Base-by-base conservation (phyloP, 345 rosid species). In the Aurinia saxatilis region DNA sequence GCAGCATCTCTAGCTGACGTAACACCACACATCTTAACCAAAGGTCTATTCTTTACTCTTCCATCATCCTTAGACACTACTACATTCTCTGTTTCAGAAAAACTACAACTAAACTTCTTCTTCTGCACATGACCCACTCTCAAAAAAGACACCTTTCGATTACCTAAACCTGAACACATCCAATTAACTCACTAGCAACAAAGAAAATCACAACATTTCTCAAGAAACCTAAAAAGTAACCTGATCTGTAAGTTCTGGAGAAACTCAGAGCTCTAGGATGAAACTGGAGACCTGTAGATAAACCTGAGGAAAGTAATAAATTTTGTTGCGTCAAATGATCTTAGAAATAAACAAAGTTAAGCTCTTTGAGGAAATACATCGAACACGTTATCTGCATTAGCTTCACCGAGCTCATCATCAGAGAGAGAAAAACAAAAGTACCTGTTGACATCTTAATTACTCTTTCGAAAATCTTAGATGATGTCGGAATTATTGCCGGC, bases 11-110 rank as follows among this genome's bases (percentile, higher is more conserved):
- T 59, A 1, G 87, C 85, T 19, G 96, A 85, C 48, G 96, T 83
- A 29, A 90, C 76, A 52, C 97, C 96, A 14, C 96, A 85, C 89
- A 90, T 90, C 81, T 90, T 84, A 61, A 90, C 87, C 66, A 82
- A 70, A 71, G 87, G 77, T 50, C 7, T 41, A 40, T 12, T 35
- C 66, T 76, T 76, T 65, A 58, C 72, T 66, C 57, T 36, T 12
- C 61, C 68, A 50, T 58, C 76, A 53, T 47, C 40, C 51, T 13
- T 23, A 11, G 10, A 53, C 49, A 38, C 11, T 27, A 36, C 11
- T 27, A 50, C 56, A 49, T 75, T 74, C 30, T 73, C 82, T 3
- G 64, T 54, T 14, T 29, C 70, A 29, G 77, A 17, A 36, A 67
- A 33, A 18, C 68, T 39, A 67, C 79, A 76, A 39, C 69, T 41